Conservation (phyloP, 2,329 filamentous ascomycete species). For the Falciphora oryzae region DNA sequence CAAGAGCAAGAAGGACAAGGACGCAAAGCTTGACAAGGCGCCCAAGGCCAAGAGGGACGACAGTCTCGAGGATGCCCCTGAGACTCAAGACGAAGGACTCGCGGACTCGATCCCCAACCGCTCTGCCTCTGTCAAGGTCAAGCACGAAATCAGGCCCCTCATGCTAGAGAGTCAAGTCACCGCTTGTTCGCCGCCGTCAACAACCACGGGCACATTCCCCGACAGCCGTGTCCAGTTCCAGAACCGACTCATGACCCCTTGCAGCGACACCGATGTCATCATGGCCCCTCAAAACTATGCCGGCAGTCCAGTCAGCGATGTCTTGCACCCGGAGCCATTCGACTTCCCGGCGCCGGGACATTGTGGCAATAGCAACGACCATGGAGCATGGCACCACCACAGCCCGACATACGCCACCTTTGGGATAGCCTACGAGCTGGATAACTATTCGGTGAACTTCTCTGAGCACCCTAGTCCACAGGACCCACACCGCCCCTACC, state of each 20-base stretch:
- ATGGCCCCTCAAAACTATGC: conserved; percentile 23
- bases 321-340: conserved; percentile 26
- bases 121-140: not conserved
- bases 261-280: conserved; percentile 43
- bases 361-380: conserved; percentile 16
- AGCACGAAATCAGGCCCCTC: not conserved
- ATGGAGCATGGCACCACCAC: conserved; percentile 21
- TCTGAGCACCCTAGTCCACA: conserved; percentile 19
- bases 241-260: conserved; percentile 45
- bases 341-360: conserved; percentile 20
- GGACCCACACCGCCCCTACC: conserved; percentile 14
- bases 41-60: conserved; percentile 32
- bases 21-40: not conserved
- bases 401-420: conserved; percentile 19
- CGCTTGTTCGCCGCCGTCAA: conserved; percentile 17
- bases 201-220: conserved; percentile 27
- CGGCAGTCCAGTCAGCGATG: conserved; percentile 27
- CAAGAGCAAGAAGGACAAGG: conserved; percentile 37
- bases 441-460: conserved; percentile 26
- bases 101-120: not conserved
- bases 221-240: conserved; percentile 25
- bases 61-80: conserved; percentile 33
- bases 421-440: conserved; percentile 31
- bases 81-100: conserved; percentile 10
- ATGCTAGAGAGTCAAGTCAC: not conserved